Evolutionary conservation across 2,329 filamentous ascomycete species (phyloP).

Genomic region (Beauveria australis): DNA sequence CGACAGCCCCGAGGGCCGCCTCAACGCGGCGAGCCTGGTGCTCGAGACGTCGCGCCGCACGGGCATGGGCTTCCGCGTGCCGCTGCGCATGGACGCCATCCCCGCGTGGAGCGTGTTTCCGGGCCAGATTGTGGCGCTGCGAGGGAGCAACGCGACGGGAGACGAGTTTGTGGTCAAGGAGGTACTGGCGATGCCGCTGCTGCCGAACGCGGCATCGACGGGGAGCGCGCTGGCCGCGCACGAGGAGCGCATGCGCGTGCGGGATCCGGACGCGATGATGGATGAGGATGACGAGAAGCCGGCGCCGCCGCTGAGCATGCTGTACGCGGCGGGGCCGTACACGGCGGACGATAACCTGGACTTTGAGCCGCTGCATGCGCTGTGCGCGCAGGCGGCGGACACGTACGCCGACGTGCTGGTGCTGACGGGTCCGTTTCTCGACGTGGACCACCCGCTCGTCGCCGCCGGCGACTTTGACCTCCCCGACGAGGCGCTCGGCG

Average conservation of each 20-base stretch:
- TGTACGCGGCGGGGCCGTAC: slow-evolving; percentile 81
- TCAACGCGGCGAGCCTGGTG: slow-evolving; percentile 78
- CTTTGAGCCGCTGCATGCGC: slow-evolving; percentile 75
- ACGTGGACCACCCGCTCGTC: slow-evolving; percentile 82
- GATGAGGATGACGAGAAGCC: slow-evolving; percentile 30
- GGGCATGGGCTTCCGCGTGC: slow-evolving; percentile 74
- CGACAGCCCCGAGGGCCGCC: slow-evolving; percentile 75
- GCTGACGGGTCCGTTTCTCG: slow-evolving; percentile 80
- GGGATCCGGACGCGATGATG: slow-evolving; percentile 51
- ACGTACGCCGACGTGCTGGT: slow-evolving; percentile 71
- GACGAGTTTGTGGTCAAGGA: slow-evolving; percentile 74
- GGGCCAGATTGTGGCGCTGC: slow-evolving; percentile 83
- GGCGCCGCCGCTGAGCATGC: slow-evolving; percentile 62
- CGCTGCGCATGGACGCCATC: slow-evolving; percentile 65
- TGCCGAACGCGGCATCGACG: slow-evolving; percentile 66
- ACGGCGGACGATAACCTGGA: slow-evolving; percentile 87
- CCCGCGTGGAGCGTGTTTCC: slow-evolving; percentile 78
- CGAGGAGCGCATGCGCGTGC: slow-evolving; percentile 55
- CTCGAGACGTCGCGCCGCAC: slow-evolving; percentile 80
- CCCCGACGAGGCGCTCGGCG: slow-evolving; percentile 52
- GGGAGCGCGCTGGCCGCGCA: slow-evolving; percentile 57
- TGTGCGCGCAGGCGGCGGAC: slow-evolving; percentile 70
- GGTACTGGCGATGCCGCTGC: slow-evolving; percentile 63
- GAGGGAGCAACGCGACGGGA: slow-evolving; percentile 80
- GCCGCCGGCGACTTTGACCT: slow-evolving; percentile 73